These are phyloP conservation scores for Podaxis pistillaris DNA, from an alignment of 768 basidiomycete genomes.

Conservation along the genomic window DNA sequence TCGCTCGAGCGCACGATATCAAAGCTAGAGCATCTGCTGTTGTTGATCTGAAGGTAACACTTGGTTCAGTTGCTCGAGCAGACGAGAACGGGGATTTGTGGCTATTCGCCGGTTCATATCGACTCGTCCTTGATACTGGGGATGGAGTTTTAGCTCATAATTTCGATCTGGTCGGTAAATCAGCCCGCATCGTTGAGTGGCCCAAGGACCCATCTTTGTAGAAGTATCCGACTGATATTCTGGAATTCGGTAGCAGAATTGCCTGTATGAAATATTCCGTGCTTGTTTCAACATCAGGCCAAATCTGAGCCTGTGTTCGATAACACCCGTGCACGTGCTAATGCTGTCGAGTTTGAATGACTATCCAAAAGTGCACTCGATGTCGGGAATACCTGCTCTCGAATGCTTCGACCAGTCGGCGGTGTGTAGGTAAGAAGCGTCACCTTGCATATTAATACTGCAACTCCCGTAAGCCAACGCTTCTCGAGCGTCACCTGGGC, in stretches of 20 bases:
- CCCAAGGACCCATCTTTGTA: constrained; percentile 28
- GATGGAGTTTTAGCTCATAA: constrained; percentile 33
- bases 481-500: not conserved
- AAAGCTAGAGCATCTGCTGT: constrained; percentile 22
- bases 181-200: constrained; percentile 39
- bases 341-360: too few relatives aligned
- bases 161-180: constrained; percentile 42
- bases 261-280: not conserved
- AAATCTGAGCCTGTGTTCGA: not conserved
- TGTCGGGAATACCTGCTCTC: too few relatives aligned
- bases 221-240: not conserved
- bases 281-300: not conserved
- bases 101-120: constrained; percentile 45
- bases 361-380: too few relatives aligned
- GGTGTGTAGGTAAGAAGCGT: not conserved
- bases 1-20: constrained; percentile 37
- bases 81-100: constrained; percentile 44
- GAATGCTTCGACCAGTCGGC: not conserved
- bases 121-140: constrained; percentile 40
- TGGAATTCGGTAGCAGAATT: not conserved
- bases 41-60: constrained; percentile 40
- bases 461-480: not conserved
- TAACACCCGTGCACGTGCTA: too few relatives aligned
- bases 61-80: constrained; percentile 48
- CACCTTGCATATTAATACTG: not conserved